These are phyloP conservation scores for Globisporangium recalcitrans DNA, from an alignment of 352 stramenopile species.

Conservation along the genomic window DNA sequence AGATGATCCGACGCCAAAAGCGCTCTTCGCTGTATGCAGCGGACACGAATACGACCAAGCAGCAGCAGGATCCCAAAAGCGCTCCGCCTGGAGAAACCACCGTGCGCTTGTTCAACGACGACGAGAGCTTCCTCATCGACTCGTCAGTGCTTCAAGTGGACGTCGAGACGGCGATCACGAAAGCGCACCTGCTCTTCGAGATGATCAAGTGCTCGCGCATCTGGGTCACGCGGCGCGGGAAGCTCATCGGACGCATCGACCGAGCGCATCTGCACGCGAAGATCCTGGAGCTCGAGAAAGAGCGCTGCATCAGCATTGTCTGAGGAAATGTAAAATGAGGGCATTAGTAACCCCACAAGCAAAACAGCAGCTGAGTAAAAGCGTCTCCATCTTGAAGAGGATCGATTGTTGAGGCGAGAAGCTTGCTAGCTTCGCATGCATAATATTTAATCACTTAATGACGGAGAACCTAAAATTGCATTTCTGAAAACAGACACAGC, in stretches of 20 bases:
- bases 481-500: constrained; percentile 21
- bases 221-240: constrained; percentile 49
- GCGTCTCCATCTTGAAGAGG: neutral
- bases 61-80: neutral
- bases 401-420: constrained; percentile 2
- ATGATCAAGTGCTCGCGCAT: constrained; percentile 64
- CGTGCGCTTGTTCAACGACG: constrained; percentile 19
- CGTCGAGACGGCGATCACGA: constrained; percentile 45
- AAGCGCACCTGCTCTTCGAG: constrained; percentile 69
- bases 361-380: constrained; percentile 1
- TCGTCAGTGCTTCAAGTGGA: constrained; percentile 53
- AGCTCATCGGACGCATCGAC: constrained; percentile 47
- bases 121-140: constrained; percentile 30
- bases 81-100: neutral
- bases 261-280: constrained; percentile 38
- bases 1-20: neutral
- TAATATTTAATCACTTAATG: constrained; percentile 31
- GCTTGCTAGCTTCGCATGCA: constrained; percentile 7
- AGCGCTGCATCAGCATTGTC: constrained; percentile 11
- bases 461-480: constrained; percentile 32
- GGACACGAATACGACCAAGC: neutral
- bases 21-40: neutral
- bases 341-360: neutral
- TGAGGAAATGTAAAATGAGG: constrained; percentile 7
- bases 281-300: constrained; percentile 28